phyloP scores from a whole-genome alignment of 495 filamentous ascomycete genomes.

The Neurospora sp. region DNA sequence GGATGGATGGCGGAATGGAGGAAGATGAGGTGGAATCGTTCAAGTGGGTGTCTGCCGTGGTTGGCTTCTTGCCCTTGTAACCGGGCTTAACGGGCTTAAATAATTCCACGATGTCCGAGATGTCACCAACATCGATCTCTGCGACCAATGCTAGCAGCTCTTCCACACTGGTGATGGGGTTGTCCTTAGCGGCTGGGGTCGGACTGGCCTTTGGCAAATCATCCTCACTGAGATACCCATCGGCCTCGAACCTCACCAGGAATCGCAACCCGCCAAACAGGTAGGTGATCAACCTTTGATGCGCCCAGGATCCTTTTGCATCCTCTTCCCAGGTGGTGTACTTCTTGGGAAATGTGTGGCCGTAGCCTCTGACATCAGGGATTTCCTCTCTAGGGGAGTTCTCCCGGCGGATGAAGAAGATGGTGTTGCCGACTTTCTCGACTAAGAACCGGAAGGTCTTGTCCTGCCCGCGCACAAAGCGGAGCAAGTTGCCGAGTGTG shows the following conservation, averaged over 20 bases:
- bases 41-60: background rate
- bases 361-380: slow-evolving; percentile 44
- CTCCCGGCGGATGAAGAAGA: slow-evolving; percentile 53
- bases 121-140: background rate
- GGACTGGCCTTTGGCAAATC: background rate
- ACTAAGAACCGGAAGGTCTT: slow-evolving; percentile 47
- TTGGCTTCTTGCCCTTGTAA: background rate
- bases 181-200: background rate
- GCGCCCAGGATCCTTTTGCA: slow-evolving; percentile 43
- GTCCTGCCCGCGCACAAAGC: slow-evolving; percentile 39
- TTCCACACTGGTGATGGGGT: too few species aligned
- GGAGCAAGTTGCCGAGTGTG: slow-evolving; percentile 44
- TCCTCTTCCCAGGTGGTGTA: slow-evolving; percentile 50
- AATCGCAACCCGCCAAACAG: slow-evolving; percentile 44
- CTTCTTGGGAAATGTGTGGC: slow-evolving; percentile 53
- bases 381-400: slow-evolving; percentile 45
- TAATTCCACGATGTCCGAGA: background rate
- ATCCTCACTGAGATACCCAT: slow-evolving; percentile 39
- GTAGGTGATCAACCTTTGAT: slow-evolving; percentile 54
- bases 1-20: background rate
- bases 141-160: too few species aligned
- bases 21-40: background rate
- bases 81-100: background rate
- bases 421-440: slow-evolving; percentile 48
- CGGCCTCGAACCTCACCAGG: slow-evolving; percentile 50